Evolutionary conservation across 805 yeast species (phyloP).

Genomic region (Suhomyces prunicola): DNA sequence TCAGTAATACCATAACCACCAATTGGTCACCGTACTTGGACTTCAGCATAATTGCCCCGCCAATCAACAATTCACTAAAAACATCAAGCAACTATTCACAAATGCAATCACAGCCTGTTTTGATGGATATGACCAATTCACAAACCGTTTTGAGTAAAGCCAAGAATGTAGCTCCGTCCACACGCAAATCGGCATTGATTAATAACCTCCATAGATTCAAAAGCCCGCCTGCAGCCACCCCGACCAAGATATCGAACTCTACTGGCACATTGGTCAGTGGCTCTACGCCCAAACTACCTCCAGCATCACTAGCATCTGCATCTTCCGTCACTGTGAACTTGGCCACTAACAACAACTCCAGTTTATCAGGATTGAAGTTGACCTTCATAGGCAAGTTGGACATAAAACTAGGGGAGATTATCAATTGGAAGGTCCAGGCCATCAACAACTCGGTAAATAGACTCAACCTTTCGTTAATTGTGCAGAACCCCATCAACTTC

Average conservation of each 20-base stretch:
- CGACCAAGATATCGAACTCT: neutral
- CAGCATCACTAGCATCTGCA: slow-evolving; percentile 13
- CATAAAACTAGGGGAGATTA: slow-evolving; percentile 56
- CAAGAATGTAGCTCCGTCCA: neutral
- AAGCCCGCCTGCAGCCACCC: slow-evolving; percentile 6
- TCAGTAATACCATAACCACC: slow-evolving; percentile 31
- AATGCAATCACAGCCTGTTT: slow-evolving; percentile 16
- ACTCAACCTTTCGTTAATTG: slow-evolving; percentile 50
- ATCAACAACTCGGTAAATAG: slow-evolving; percentile 55
- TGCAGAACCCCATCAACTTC: slow-evolving; percentile 24
- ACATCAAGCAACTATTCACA: slow-evolving; percentile 20
- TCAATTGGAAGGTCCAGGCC: slow-evolving; percentile 63
- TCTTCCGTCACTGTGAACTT: slow-evolving; percentile 38
- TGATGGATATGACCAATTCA: neutral
- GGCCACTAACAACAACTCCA: slow-evolving; percentile 23
- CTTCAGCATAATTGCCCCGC: slow-evolving; percentile 35
- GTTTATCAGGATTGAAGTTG: slow-evolving; percentile 43
- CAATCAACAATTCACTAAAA: slow-evolving; percentile 37
- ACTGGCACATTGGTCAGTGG: slow-evolving; percentile 3
- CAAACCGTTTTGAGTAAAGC: neutral
- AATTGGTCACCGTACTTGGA: slow-evolving; percentile 41
- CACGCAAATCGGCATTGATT: slow-evolving; percentile 21
- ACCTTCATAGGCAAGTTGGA: slow-evolving; percentile 62
- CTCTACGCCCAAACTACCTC: neutral
- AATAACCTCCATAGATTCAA: slow-evolving; percentile 18